Conservation (phyloP, 2,329 filamentous ascomycete species). For the Neonectria punicea region DNA sequence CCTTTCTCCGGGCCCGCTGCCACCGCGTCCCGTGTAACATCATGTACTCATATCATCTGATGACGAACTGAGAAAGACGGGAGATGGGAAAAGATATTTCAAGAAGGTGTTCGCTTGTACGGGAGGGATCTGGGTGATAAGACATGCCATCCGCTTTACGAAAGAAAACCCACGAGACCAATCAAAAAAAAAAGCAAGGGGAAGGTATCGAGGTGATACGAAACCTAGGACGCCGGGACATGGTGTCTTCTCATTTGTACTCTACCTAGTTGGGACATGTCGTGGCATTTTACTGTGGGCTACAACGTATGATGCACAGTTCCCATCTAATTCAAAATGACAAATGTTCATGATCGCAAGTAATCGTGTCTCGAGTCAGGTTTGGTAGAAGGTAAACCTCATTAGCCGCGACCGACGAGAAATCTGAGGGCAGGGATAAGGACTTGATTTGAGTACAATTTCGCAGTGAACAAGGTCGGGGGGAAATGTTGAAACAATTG, state of each 20-base stretch:
- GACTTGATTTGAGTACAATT: background rate
- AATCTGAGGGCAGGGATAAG: background rate
- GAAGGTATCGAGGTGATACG: conserved; percentile 20
- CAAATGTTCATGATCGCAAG: conserved; percentile 29
- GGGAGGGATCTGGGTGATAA: conserved; percentile 18
- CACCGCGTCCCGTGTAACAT: conserved; percentile 35
- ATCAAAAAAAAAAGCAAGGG: conserved; percentile 25
- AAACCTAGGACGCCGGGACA: conserved; percentile 30
- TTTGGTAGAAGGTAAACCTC: background rate
- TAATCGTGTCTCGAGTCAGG: background rate
- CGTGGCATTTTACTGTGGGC: conserved; percentile 26
- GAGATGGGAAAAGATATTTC: conserved; percentile 26
- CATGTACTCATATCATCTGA: conserved; percentile 43
- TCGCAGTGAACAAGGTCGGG: background rate
- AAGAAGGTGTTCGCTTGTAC: conserved; percentile 16
- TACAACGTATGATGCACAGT: conserved; percentile 23
- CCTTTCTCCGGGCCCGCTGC: background rate
- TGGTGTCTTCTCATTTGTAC: conserved; percentile 43
- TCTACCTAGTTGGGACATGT: conserved; percentile 25
- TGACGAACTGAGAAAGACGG: conserved; percentile 34
- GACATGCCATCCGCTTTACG: conserved; percentile 12
- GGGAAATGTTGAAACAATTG: background rate
- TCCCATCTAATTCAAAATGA: conserved; percentile 38
- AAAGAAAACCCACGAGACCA: conserved; percentile 24
- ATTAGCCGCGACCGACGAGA: background rate